Percentiles rank a stretch among this genome's conserved stretches.
Conservation (phyloP, 352 stramenopile species). For the Pythium rishiriense region DNA sequence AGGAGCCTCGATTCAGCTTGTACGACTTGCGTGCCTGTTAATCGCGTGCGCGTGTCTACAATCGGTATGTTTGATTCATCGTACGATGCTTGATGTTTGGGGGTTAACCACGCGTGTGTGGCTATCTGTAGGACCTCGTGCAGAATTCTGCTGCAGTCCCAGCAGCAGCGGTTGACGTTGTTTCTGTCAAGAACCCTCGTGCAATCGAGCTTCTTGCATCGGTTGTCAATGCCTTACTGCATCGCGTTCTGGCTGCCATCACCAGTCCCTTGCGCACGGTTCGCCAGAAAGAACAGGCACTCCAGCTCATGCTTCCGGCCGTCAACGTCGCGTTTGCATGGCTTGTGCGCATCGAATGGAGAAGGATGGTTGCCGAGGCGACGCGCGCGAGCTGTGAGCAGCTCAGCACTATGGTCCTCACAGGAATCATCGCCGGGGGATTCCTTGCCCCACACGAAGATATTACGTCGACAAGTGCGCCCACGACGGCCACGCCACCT, state of each 20-base stretch:
- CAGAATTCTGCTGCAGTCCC: not conserved
- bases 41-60: constrained; percentile 22
- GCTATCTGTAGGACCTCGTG: constrained; percentile 10
- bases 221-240: constrained; percentile 16
- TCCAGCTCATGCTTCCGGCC: constrained; percentile 24
- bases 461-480: not conserved
- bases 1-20: constrained; percentile 6
- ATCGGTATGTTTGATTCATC: constrained; percentile 8
- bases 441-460: constrained; percentile 26
- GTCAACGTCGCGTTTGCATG: constrained; percentile 25
- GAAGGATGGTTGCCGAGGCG: constrained; percentile 19
- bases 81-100: too few relatives aligned
- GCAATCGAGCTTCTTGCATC: constrained; percentile 20
- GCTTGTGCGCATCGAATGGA: constrained; percentile 15
- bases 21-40: constrained; percentile 25
- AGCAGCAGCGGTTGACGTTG: not conserved
- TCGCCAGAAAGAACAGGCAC: constrained; percentile 14
- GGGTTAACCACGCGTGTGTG: not conserved
- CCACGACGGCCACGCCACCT: not conserved
- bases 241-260: constrained; percentile 20
- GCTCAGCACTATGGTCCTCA: constrained; percentile 27
- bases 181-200: constrained; percentile 10
- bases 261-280: constrained; percentile 19
- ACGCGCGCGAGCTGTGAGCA: constrained; percentile 19
- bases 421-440: constrained; percentile 18